A percentile compares a stretch with the other conserved stretches of the same genome.
Conservation (phyloP, 345 rosid species). For the Gossypium ekmanianum region DNA sequence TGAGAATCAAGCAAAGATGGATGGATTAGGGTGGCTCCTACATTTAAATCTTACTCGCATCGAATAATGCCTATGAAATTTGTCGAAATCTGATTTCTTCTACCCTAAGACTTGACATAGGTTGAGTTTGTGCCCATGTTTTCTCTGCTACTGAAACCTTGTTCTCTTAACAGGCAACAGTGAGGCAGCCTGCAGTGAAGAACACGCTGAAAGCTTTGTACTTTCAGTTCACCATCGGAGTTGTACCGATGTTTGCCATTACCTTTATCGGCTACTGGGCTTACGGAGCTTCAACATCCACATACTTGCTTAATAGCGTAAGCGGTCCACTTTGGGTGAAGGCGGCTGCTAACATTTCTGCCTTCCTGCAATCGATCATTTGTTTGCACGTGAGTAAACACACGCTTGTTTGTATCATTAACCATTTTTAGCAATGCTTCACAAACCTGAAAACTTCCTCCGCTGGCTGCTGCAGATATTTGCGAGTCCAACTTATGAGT, state of each 20-base stretch:
- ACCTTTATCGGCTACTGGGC: constrained; percentile 91
- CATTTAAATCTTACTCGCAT: background rate
- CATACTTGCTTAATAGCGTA: constrained; percentile 67
- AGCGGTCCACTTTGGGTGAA: constrained; percentile 82
- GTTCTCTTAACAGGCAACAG: constrained; percentile 59
- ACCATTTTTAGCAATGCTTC: background rate
- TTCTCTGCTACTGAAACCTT: background rate
- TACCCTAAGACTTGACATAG: background rate
- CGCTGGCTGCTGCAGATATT: constrained; percentile 47
- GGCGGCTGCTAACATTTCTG: constrained; percentile 66
- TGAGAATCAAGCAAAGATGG: background rate
- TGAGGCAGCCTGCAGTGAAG: constrained; percentile 66
- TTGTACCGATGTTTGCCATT: constrained; percentile 66
- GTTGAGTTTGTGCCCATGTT: background rate
- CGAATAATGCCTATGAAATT: background rate
- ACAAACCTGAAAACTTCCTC: background rate
- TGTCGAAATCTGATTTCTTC: background rate
- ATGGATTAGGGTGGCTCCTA: background rate
- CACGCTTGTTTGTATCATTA: background rate
- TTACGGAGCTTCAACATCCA: constrained; percentile 63
- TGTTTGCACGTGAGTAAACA: constrained; percentile 48
- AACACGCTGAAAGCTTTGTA: constrained; percentile 87
- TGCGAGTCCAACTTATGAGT: constrained; percentile 91
- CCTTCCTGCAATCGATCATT: constrained; percentile 83
- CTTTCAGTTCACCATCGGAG: constrained; percentile 76